Evolutionary conservation across 2,329 filamentous ascomycete genomes (phyloP).

Genomic region (Microthyrium microscopicum): DNA sequence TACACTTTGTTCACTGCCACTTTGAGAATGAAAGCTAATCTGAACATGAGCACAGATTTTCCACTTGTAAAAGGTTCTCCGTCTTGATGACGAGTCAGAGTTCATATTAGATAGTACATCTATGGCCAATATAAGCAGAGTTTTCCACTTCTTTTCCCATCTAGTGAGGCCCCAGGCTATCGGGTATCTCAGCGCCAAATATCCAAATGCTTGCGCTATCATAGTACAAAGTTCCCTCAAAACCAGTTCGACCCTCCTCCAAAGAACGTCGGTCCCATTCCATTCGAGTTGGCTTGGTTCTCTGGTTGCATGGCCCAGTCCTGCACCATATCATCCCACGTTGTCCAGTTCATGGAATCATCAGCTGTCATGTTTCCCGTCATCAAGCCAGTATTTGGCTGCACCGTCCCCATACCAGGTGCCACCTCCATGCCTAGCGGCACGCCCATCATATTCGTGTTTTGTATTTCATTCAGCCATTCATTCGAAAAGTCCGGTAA

Average conservation of each 20-base stretch:
- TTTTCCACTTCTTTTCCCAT: no score
- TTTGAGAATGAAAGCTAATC: neutral
- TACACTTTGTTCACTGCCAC: conserved; percentile 19
- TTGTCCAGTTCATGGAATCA: conserved; percentile 29
- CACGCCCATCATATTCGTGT: neutral
- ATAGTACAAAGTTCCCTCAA: no score
- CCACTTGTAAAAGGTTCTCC: no score
- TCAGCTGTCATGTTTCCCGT: conserved; percentile 16
- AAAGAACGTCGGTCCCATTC: conserved; percentile 37
- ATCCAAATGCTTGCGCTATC: no score
- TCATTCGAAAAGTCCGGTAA: no score
- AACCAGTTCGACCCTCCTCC: conserved; percentile 33
- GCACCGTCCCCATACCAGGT: conserved; percentile 6
- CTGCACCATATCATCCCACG: conserved; percentile 30
- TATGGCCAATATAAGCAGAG: no score
- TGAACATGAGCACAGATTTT: no score
- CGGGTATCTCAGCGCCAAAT: no score
- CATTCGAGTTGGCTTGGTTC: conserved; percentile 18
- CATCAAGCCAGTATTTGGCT: conserved; percentile 12
- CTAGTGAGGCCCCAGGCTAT: no score
- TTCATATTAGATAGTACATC: no score
- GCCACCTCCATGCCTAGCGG: conserved; percentile 3
- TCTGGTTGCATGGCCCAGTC: conserved; percentile 23
- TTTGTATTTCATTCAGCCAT: no score
- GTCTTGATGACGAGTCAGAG: no score